Evolutionary conservation across 192 early-diverging fungal genomes (phyloP).

Genomic region (Helicostylum pulchrum): DNA sequence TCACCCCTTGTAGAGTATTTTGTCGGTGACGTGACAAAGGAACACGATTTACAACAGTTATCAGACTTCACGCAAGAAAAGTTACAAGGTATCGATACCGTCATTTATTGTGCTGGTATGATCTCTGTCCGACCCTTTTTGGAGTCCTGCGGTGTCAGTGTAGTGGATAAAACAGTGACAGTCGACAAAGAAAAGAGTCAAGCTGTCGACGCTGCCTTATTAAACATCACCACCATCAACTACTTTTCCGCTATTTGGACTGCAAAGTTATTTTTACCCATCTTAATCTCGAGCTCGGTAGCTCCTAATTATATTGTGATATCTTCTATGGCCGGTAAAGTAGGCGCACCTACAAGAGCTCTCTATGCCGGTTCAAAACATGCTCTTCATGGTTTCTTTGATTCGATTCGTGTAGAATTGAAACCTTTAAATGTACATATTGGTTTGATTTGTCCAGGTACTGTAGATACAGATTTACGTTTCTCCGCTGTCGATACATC

Average conservation of each 20-base stretch:
- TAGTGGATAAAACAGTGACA: slow-evolving; percentile 21
- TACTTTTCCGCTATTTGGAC: slow-evolving; percentile 51
- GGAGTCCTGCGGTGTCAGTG: slow-evolving; percentile 51
- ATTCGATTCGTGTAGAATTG: slow-evolving; percentile 76
- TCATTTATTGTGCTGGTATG: slow-evolving; percentile 75
- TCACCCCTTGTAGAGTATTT: slow-evolving; percentile 27
- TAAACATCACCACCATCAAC: slow-evolving; percentile 56
- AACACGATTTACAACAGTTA: slow-evolving; percentile 46
- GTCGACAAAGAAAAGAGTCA: slow-evolving; percentile 16
- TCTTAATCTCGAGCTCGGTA: slow-evolving; percentile 43
- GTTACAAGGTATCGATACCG: slow-evolving; percentile 56
- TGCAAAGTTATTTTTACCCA: slow-evolving; percentile 53
- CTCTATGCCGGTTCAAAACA: slow-evolving; percentile 80
- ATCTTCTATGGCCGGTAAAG: slow-evolving; percentile 69
- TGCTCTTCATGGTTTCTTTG: slow-evolving; percentile 81
- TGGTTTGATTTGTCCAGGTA: slow-evolving; percentile 67
- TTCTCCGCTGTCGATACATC: slow-evolving; percentile 58
- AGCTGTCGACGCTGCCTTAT: slow-evolving; percentile 33
- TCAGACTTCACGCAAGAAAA: slow-evolving; percentile 30
- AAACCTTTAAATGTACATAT: slow-evolving; percentile 56
- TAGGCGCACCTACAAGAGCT: slow-evolving; percentile 73
- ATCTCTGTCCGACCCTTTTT: slow-evolving; percentile 69
- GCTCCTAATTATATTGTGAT: slow-evolving; percentile 63
- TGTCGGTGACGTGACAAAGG: slow-evolving; percentile 56
- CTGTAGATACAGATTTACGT: slow-evolving; percentile 71